Conservation (phyloP, 129 eudicot genomes). For the Artemisia argyi region DNA sequence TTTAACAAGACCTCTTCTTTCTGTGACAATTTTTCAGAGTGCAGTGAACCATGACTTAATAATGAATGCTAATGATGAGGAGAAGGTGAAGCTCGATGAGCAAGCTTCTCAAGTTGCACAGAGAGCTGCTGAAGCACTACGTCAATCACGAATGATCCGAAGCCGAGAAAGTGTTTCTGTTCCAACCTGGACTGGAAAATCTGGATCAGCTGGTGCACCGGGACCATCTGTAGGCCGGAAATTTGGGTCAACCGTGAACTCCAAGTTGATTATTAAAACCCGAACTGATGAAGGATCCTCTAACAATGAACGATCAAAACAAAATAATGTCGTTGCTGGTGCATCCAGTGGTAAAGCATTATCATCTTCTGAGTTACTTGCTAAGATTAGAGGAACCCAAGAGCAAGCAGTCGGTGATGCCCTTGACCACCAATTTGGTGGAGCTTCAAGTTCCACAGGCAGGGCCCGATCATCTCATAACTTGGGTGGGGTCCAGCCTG, state of each 20-base stretch:
- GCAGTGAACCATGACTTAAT: constrained; percentile 95
- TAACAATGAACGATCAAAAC: constrained; percentile 21
- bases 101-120: constrained; percentile 92
- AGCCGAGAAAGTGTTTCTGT: constrained; percentile 71
- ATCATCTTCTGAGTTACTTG: constrained; percentile 79
- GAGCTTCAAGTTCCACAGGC: constrained; percentile 34
- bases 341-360: constrained; percentile 75
- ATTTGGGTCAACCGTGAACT: constrained; percentile 77
- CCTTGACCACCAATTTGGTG: constrained; percentile 67
- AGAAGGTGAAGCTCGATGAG: constrained; percentile 70
- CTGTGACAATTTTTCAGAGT: constrained; percentile 50
- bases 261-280: constrained; percentile 42
- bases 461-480: constrained; percentile 31
- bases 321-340: constrained; percentile 55
- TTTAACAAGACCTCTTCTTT: neutral
- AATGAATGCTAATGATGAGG: constrained; percentile 83
- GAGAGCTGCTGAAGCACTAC: constrained; percentile 92
- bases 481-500: constrained; percentile 67
- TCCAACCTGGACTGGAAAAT: constrained; percentile 94
- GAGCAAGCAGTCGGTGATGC: constrained; percentile 75
- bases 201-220: constrained; percentile 94
- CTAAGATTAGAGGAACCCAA: constrained; percentile 69
- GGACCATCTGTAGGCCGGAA: constrained; percentile 47
- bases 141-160: constrained; percentile 85
- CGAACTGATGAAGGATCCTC: constrained; percentile 38